Base-by-base conservation (phyloP, 768 basidiomycete species). In the Asterophora lycoperdoides region DNA sequence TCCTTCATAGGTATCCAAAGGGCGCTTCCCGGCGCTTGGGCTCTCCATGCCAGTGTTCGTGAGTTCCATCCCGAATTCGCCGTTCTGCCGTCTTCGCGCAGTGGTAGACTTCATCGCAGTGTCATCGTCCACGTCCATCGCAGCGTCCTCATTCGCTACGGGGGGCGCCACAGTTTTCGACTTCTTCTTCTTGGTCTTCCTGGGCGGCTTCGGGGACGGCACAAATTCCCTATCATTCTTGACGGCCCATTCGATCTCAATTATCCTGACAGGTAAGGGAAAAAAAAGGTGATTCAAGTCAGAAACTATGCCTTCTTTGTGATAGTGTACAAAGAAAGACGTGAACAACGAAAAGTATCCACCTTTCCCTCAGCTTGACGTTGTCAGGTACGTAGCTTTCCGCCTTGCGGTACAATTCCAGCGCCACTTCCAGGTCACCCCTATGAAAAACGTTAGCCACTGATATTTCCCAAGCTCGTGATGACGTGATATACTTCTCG, bases 371-470 rank as follows among this genome's bases (percentile, higher is more conserved):
- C 41, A 93, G 75, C 64, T 89, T 91, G 67, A 80, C 65, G 60
- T 93, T 92, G 49, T 89, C 85, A n/a, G 90, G 89, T 41, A 90
- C 87, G 56, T 90, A 91, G 5, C 75, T 74, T 63, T 85, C 84
- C 15, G 89, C 89, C 58, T 87, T 86, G 60, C 83, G 81, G 62
- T 91, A 93, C 13, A 92, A 76, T 46, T 89, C 85, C 33, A 93
- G 74, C 2, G 90, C 89, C 1, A 81, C 77, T 58, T 84, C 76
- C n/a, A 90, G 72, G 59, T 90, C 82, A n/a, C 85, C 86, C 72
- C 88, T 90, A 42, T 9, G 44, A 23, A 11, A 48, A 41, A 44
- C 9, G 41, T 46, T 17, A 39, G 44, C 41, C 8, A 53, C 48
- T 30, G 44, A 45, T 19, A 49, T 17, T 46, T 4, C 7, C 18